These are phyloP conservation scores for Rhododendron henanense DNA, from an alignment of 148 eudicot genomes.

Conservation along the genomic window DNA sequence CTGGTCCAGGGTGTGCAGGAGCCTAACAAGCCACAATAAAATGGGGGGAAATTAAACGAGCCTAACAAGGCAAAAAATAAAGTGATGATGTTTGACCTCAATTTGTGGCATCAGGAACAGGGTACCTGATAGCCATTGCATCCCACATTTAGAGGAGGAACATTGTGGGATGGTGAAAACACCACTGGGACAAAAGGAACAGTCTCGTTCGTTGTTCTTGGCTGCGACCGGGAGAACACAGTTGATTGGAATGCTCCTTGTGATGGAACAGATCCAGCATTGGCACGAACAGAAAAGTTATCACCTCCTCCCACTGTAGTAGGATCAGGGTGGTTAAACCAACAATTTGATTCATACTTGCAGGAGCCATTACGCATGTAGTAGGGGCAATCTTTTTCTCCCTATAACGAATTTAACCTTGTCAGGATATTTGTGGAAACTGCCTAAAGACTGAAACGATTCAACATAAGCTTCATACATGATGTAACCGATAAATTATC, in stretches of 20 bases:
- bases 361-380: conserved; percentile 84
- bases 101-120: background rate
- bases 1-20: conserved; percentile 38
- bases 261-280: conserved; percentile 38
- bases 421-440: background rate
- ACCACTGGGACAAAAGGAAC: conserved; percentile 41
- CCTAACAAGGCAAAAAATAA: background rate
- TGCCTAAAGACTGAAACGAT: background rate
- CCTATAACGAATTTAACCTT: conserved; percentile 32
- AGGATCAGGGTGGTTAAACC: conserved; percentile 85
- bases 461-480: background rate
- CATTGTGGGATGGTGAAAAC: conserved; percentile 43
- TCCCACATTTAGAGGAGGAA: conserved; percentile 34
- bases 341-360: conserved; percentile 69
- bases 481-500: background rate
- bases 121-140: conserved; percentile 74
- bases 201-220: conserved; percentile 42
- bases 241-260: conserved; percentile 36
- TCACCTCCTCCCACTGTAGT: conserved; percentile 39
- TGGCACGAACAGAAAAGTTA: conserved; percentile 31
- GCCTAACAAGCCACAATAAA: conserved; percentile 34
- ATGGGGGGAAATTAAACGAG: background rate
- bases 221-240: conserved; percentile 47
- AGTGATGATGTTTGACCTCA: background rate
- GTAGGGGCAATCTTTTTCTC: conserved; percentile 68